Base-by-base conservation (phyloP, 2,329 filamentous ascomycete species). In the Diaporthe nobilis region DNA sequence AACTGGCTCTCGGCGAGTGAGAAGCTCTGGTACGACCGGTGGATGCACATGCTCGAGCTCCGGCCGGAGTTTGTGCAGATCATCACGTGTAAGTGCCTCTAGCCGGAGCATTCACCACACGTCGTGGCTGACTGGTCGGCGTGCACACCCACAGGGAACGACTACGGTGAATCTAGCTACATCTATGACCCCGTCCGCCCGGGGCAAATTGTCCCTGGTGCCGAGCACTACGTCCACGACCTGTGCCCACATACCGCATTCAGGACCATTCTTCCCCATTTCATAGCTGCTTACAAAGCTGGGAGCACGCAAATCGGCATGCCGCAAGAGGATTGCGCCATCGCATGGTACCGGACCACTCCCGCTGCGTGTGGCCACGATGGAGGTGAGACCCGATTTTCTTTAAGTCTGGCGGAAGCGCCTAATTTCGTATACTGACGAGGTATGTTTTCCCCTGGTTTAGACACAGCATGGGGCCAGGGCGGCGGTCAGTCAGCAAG, bases 131-230 rank as follows among this genome's bases (percentile, higher is more conserved):
- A 49, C 7, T 17, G 51, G 49, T 57, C 28, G 22, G 4, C 25
- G 28, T 34, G 28, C 60, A n/a, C 31, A 17, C 53, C 13, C 13
- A 51, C 67, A 85, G 84, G 85, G 89, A 91, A 91, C 78, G 90
- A 92, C 79, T 92, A 86, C 76, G 90, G 90, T 47, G 90, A 92
- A 80, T 88, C 89, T 2, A 89, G 90, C 80, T 91, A 92, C 79
- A 89, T 91, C 77, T 87, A 87, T 31, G 88, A 87, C 5, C 83
- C 89, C 44, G 82, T 85, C 58, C 74, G 71, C 4, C 79, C 85
- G 5, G 79, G 81, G 7, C 85, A 86, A 55, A 85, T 88, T 12
- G 86, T 87, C 2, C 78, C 83, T 3, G 88, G 88, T 4, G 88
- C 89, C 4, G 85, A 85, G n/a, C 80, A 80, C 15, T 90, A 90